Percentiles rank a stretch among this genome's conserved stretches.
phyloP scores from a whole-genome alignment of 352 stramenopile species.

The Pythium plurisporium region DNA sequence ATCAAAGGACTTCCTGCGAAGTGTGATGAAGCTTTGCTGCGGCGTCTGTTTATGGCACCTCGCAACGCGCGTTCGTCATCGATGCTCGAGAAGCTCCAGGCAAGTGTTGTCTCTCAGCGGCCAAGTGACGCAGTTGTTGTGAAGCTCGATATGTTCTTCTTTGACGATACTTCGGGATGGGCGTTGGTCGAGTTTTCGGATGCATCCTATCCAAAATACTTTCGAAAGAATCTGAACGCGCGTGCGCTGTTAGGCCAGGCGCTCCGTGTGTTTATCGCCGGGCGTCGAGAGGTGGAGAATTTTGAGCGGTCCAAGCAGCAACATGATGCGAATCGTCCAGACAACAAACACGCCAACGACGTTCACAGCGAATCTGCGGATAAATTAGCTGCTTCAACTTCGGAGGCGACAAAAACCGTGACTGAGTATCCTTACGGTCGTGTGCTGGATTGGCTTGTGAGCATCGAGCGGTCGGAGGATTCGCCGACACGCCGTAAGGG shows the following conservation, averaged over 20 bases:
- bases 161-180: constrained; percentile 68
- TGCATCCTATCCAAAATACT: constrained; percentile 34
- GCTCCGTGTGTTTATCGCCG: constrained; percentile 55
- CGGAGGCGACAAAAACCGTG: background rate
- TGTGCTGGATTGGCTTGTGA: constrained; percentile 74
- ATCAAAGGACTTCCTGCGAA: constrained; percentile 59
- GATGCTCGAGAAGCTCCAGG: constrained; percentile 13
- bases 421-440: constrained; percentile 49
- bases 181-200: constrained; percentile 66
- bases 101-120: background rate
- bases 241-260: constrained; percentile 43
- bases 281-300: constrained; percentile 54
- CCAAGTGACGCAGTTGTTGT: constrained; percentile 28
- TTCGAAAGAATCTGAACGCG: constrained; percentile 55
- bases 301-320: constrained; percentile 54
- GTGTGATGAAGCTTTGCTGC: constrained; percentile 37
- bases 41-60: constrained; percentile 38
- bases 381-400: background rate
- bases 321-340: constrained; percentile 26
- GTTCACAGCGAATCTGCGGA: background rate
- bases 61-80: background rate
- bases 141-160: constrained; percentile 64
- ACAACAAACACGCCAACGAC: background rate
- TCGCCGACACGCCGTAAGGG: constrained; percentile 50
- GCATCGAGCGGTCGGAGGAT: constrained; percentile 44